phyloP scores from a whole-genome alignment of 495 filamentous ascomycete genomes.

The Mytilinidion resinicola region DNA sequence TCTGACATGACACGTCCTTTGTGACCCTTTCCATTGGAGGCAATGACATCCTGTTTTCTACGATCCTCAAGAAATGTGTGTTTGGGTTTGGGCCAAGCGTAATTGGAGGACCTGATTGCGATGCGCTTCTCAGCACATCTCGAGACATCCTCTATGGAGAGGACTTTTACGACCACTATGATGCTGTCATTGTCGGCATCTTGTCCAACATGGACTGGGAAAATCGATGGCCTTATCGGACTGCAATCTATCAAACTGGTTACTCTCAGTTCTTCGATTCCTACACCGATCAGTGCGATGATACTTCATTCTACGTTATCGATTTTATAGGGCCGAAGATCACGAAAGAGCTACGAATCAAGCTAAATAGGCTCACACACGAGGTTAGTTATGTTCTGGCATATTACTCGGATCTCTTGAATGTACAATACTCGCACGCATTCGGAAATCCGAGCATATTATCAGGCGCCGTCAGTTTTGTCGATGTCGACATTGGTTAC shows the following conservation, averaged over 20 bases:
- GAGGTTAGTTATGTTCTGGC: slow-evolving; percentile 6
- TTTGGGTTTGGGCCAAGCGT: not conserved
- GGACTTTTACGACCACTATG: slow-evolving; percentile 1
- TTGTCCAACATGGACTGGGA: not conserved
- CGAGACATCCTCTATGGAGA: not conserved
- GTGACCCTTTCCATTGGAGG: slow-evolving; percentile 11
- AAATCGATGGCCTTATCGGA: not conserved
- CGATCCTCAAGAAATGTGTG: slow-evolving; percentile 3
- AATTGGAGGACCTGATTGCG: not conserved
- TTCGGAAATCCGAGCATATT: too few species aligned
- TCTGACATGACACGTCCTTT: not conserved
- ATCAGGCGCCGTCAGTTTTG: slow-evolving; percentile 1
- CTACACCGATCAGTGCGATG: slow-evolving; percentile 4
- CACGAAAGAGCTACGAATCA: not conserved
- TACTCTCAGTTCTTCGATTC: slow-evolving; percentile 12
- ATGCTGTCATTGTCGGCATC: not conserved
- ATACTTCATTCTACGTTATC: not conserved
- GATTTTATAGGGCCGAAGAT: not conserved
- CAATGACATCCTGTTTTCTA: slow-evolving; percentile 5
- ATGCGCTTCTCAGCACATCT: not conserved
- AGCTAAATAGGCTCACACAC: slow-evolving; percentile 2
- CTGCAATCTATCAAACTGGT: slow-evolving; percentile 4
- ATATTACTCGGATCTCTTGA: too few species aligned
- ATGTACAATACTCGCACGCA: too few species aligned
- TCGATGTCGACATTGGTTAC: slow-evolving; percentile 8